Base-by-base conservation (phyloP, 2,329 filamentous ascomycete genomes). In the Alternaria burnsii region DNA sequence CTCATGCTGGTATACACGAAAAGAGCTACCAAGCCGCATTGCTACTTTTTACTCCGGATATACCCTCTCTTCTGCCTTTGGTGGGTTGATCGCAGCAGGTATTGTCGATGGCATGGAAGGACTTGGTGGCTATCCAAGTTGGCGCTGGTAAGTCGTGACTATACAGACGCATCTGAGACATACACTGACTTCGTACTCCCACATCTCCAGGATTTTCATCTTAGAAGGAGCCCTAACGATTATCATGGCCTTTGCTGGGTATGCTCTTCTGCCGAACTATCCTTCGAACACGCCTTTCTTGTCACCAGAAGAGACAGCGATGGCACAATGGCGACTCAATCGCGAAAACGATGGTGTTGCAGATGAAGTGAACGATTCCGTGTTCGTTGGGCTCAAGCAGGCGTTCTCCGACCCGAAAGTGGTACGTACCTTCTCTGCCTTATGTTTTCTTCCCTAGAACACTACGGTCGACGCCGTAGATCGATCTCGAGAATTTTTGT, bases 41-140 rank as follows among this genome's bases (percentile, higher is more conserved):
- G 84, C 85, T 84, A 61, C 80, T 83, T 69, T 76, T 85, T 51
- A 84, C 70, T 73, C 87, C 80, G 78, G 88, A 76, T n/a, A 86
- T 85, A 74, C 83, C 81, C 66, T 85, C 76, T 65, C 83, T 77
- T 34, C 65, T 3, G 84, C 83, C 0, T 86, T 87, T 67, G 84
- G 84, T 4, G 85, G 85, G 3, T 80, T 84, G 8, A 82, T 82
- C 68, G 87, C 87, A 2, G 88, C 85, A 57, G 85, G 79, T 0
- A 58, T 58, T 7, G 1, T 78, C 67, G 70, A 76, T 61, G 75
- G 76, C 7, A 59, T 72, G 18, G 71, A 71, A 4, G 76, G 76
- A 1, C 68, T 78, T 12, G 70, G 75, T 11, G 55, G 55, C 6
- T 58, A 58, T 40, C 50, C 55, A 4, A 79, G 76, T 9, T 72